Evolutionary conservation across 306 rosid genomes (phyloP).

Genomic region (Astragalus glycyphyllos): DNA sequence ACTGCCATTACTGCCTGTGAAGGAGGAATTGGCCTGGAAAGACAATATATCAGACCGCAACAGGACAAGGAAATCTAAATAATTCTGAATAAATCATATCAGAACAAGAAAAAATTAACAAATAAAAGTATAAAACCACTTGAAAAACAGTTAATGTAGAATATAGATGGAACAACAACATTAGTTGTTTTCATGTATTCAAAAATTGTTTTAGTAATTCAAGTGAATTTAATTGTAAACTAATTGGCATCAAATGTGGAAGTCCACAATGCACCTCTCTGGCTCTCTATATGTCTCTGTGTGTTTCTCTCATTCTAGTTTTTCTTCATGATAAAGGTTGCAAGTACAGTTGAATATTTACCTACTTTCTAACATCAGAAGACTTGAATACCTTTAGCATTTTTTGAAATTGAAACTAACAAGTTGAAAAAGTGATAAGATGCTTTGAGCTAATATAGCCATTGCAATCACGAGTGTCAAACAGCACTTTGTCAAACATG

Average conservation of each 20-base stretch:
- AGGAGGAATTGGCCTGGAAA: constrained; percentile 90
- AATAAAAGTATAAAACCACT: background rate
- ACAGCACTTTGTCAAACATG: background rate
- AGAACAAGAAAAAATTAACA: constrained; percentile 4
- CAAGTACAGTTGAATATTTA: constrained; percentile 16
- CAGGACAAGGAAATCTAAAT: constrained; percentile 11
- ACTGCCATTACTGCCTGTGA: constrained; percentile 97
- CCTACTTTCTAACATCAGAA: constrained; percentile 6
- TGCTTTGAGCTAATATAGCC: background rate
- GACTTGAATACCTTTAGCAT: background rate
- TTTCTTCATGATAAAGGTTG: background rate
- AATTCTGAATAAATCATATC: background rate
- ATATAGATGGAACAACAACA: constrained; percentile 28
- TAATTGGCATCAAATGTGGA: background rate
- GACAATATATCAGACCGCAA: constrained; percentile 4
- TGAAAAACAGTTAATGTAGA: constrained; percentile 24
- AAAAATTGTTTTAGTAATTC: background rate
- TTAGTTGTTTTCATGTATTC: constrained; percentile 16
- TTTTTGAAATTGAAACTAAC: background rate
- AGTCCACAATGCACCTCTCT: background rate
- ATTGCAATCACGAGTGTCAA: background rate
- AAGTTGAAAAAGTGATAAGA: background rate
- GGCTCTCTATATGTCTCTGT: background rate
- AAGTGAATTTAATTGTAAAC: constrained; percentile 10
- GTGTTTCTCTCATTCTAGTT: background rate